Evolutionary conservation across 2,329 filamentous ascomycete species (phyloP), one percentile per base, ranked within the genome.

Genomic region (Penicillium freii): DNA sequence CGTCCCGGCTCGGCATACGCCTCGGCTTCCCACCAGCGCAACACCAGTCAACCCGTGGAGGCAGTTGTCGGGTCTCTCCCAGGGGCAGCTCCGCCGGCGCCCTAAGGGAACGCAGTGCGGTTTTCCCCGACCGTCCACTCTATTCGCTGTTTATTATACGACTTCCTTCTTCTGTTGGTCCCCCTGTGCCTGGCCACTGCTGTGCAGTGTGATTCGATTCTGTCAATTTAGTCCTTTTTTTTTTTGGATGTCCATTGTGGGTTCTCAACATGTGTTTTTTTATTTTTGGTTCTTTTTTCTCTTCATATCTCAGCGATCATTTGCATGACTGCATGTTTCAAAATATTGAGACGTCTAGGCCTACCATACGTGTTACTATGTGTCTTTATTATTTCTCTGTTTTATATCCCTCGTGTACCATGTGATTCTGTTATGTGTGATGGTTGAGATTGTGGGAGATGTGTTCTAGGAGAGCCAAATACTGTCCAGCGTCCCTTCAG

Each of bases 351-450:
- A 49, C 25, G 51, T 48, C 47, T 13, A 43, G 47, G 39, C n/a
- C 33, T 39, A 38, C 13, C 38, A 52, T 33, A 45, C 34, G 40
- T 45, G 48, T 52, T 40, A 52, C 40, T 36, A 54, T 54, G 13
- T 54, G 42, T 54, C 34, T 56, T 42, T 44, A 44, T 54, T 47
- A 31, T 34, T 40, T 56, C n/a, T 23, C 57, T 45, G 50, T 57
- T 62, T 57, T 64, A 61, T 62, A 61, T 54, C 54, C 48, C 40
- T 40, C 49, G 27, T 62, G 56, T 59, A 64, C 39, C 40, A 58
- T 57, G 56, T 60, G 39, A 39, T 36, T 61, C 40, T 57, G 43
- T 50, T 45, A 43, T 57, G 56, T 51, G 31, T 29, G 51, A 40
- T 42, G 45, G 36, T 23, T 49, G 43, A 49, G 42, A 40, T 49